Conservation (phyloP, 768 basidiomycete genomes). For the Boletus vinaceobasis region DNA sequence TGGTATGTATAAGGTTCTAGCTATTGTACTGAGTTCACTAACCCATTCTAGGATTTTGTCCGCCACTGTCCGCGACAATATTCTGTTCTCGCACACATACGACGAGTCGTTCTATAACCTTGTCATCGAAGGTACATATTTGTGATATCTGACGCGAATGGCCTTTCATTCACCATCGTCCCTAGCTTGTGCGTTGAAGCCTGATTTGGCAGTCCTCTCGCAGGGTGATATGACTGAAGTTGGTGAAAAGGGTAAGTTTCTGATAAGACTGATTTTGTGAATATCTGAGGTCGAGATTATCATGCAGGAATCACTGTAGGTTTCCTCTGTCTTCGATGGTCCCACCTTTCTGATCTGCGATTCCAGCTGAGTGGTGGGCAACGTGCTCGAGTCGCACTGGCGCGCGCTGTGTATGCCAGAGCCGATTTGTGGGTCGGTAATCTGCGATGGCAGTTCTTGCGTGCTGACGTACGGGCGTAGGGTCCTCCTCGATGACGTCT, state of each 20-base stretch:
- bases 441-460: not conserved
- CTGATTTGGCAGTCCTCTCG: slow-evolving; percentile 75
- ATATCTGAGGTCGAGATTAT: not conserved
- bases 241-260: slow-evolving; percentile 68
- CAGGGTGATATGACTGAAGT: slow-evolving; percentile 84
- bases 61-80: slow-evolving; percentile 84
- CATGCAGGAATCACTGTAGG: slow-evolving; percentile 54
- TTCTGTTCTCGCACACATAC: slow-evolving; percentile 85
- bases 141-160: not conserved
- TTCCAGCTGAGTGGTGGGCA: slow-evolving; percentile 76
- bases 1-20: slow-evolving; percentile 48
- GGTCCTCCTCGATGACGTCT: slow-evolving; percentile 83
- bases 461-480: slow-evolving; percentile 30
- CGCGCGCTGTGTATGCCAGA: slow-evolving; percentile 86
- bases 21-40: not conserved
- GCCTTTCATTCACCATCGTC: not conserved
- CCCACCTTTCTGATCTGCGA: slow-evolving; percentile 13
- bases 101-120: slow-evolving; percentile 81
- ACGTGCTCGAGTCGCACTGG: slow-evolving; percentile 77
- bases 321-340: slow-evolving; percentile 3
- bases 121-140: slow-evolving; percentile 65
- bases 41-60: slow-evolving; percentile 65
- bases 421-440: slow-evolving; percentile 68
- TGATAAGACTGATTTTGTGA: not conserved
- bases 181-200: slow-evolving; percentile 77